phyloP scores from a whole-genome alignment of 2,329 filamentous ascomycete species.

The Diaporthe capsici region DNA sequence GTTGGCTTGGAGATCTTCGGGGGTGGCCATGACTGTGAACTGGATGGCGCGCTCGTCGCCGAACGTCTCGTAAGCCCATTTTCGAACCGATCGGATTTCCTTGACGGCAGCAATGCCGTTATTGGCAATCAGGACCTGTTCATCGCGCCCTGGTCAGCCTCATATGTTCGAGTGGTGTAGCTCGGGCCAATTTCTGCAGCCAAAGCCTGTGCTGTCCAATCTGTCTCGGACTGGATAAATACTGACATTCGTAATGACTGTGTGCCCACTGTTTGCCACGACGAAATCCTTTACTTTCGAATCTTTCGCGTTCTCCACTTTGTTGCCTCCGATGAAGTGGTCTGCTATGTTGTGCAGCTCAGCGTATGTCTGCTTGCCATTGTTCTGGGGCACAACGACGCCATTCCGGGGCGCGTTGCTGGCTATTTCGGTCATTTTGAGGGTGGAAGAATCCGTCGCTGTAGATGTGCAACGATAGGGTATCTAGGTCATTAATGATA shows the following conservation, averaged over 20 bases:
- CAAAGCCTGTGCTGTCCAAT: background rate
- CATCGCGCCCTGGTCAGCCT: background rate
- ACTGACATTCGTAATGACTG: constrained; percentile 96
- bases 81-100: constrained; percentile 98
- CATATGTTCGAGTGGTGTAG: background rate
- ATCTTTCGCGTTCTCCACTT: constrained; percentile 82
- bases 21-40: constrained; percentile 99
- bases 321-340: constrained; percentile 98
- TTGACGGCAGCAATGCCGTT: constrained; percentile 99
- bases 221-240: background rate
- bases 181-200: background rate
- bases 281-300: constrained; percentile 98
- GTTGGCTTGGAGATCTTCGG: constrained; percentile 96
- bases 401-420: constrained; percentile 56
- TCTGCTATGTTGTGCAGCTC: constrained; percentile 86
- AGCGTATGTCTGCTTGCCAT: constrained; percentile 77
- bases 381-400: constrained; percentile 66
- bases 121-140: constrained; percentile 96
- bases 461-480: constrained; percentile 23
- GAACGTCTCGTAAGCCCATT: constrained; percentile 99
- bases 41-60: constrained; percentile 98
- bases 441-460: constrained; percentile 44
- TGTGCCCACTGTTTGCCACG: constrained; percentile 89
- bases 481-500: constrained; percentile 49
- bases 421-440: constrained; percentile 63